Evolutionary conservation across 177 flowering plant genomes (phyloP).

Genomic region (Telopea speciosissima): DNA sequence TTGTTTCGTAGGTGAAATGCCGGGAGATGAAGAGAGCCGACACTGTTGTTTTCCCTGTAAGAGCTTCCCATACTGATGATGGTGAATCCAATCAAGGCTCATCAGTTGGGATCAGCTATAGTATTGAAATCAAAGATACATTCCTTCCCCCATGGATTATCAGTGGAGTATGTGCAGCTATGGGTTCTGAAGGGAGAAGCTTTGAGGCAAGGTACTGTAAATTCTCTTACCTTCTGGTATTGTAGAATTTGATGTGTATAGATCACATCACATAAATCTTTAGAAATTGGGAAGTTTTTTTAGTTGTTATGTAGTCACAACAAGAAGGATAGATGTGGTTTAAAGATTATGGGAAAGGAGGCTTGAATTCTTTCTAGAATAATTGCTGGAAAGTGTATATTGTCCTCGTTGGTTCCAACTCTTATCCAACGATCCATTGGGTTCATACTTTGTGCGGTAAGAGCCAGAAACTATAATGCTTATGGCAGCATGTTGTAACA

Average conservation of each 20-base stretch:
- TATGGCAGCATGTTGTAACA: too few relatives aligned
- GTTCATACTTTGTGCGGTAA: neutral
- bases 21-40: slow-evolving; percentile 56
- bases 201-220: slow-evolving; percentile 71
- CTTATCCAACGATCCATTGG: neutral
- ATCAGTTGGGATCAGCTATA: slow-evolving; percentile 41
- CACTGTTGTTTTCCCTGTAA: slow-evolving; percentile 25
- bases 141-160: slow-evolving; percentile 84
- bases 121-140: slow-evolving; percentile 70
- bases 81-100: slow-evolving; percentile 18
- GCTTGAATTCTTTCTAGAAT: neutral
- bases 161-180: slow-evolving; percentile 46
- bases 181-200: slow-evolving; percentile 46
- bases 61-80: slow-evolving; percentile 23
- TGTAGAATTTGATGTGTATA: neutral
- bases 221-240: neutral
- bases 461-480: too few relatives aligned
- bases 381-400: neutral
- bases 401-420: neutral
- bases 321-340: neutral
- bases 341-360: neutral
- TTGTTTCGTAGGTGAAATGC: slow-evolving; percentile 62
- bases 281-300: neutral
- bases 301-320: neutral
- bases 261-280: neutral